Evolutionary conservation across 306 rosid species (phyloP).

Genomic region (Cucumis melo): DNA sequence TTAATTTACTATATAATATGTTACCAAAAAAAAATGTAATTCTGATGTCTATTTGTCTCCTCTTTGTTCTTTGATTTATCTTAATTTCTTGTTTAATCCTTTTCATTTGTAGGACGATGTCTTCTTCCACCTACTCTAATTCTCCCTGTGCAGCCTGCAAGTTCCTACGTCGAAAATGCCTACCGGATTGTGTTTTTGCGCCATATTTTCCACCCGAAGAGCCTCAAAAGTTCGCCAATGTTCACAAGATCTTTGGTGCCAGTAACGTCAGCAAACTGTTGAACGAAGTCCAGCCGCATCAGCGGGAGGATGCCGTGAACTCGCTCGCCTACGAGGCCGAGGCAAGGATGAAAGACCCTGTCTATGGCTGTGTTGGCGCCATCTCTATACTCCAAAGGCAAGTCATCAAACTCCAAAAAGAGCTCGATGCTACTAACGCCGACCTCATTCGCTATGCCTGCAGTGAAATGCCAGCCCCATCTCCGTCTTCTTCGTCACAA

Average conservation of each 20-base stretch:
- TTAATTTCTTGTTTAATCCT: background rate
- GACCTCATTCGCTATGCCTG: slow-evolving; percentile 49
- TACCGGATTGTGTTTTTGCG: slow-evolving; percentile 63
- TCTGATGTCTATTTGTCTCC: background rate
- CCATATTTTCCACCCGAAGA: slow-evolving; percentile 86
- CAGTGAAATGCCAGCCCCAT: slow-evolving; percentile 6
- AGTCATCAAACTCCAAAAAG: slow-evolving; percentile 68
- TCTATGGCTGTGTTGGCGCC: slow-evolving; percentile 84
- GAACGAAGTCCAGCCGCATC: slow-evolving; percentile 67
- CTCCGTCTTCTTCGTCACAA: background rate
- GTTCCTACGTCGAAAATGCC: slow-evolving; percentile 70
- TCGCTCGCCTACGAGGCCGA: slow-evolving; percentile 91
- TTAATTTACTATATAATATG: background rate
- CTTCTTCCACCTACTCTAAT: slow-evolving; percentile 38
- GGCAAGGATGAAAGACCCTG: slow-evolving; percentile 83
- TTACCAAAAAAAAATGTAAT: background rate
- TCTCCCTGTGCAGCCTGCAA: slow-evolving; percentile 97
- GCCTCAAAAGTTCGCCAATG: slow-evolving; percentile 73
- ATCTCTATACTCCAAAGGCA: slow-evolving; percentile 76
- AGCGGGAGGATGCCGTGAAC: slow-evolving; percentile 76
- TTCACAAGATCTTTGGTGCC: slow-evolving; percentile 89
- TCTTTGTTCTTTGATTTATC: too few species aligned
- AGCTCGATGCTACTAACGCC: slow-evolving; percentile 70
- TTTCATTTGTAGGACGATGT: slow-evolving; percentile 18
- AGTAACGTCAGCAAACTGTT: slow-evolving; percentile 81